A percentile compares a stretch with the other conserved stretches of the same genome.
phyloP scores from a whole-genome alignment of 2,329 filamentous ascomycete species.

The Aureobasidium sp. region DNA sequence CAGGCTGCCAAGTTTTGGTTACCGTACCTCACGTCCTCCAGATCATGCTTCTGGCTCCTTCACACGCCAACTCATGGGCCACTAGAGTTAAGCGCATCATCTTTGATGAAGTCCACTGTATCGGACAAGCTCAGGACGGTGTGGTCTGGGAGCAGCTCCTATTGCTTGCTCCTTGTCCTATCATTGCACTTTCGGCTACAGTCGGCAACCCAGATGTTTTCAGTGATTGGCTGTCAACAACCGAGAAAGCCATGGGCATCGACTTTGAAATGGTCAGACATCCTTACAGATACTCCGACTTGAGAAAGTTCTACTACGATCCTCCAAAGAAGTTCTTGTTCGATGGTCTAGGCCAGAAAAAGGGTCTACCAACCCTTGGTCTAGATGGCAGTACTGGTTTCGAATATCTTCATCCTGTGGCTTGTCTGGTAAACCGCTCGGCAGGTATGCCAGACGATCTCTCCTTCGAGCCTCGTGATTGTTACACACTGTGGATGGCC shows the following conservation, averaged over 20 bases:
- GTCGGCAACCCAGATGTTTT: conserved; percentile 70
- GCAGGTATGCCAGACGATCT: conserved; percentile 62
- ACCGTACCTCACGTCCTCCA: conserved; percentile 74
- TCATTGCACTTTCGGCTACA: conserved; percentile 73
- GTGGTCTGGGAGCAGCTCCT: conserved; percentile 73
- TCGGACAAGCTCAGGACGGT: conserved; percentile 69
- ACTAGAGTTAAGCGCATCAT: conserved; percentile 66
- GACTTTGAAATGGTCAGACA: conserved; percentile 64
- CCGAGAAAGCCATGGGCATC: conserved; percentile 57
- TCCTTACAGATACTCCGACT: conserved; percentile 63
- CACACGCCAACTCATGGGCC: conserved; percentile 62
- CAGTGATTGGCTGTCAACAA: conserved; percentile 57
- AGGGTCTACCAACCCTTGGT: conserved; percentile 37
- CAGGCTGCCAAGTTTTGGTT: conserved; percentile 66
- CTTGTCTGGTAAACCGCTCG: conserved; percentile 53
- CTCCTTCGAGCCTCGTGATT: conserved; percentile 64
- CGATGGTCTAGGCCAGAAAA: conserved; percentile 41
- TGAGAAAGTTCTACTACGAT: conserved; percentile 66
- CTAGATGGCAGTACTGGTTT: conserved; percentile 47
- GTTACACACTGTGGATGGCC: conserved; percentile 56
- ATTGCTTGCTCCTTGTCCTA: conserved; percentile 65
- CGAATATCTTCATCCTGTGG: conserved; percentile 59
- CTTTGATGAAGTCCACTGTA: conserved; percentile 77
- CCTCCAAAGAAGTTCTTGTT: conserved; percentile 47
- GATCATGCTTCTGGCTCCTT: conserved; percentile 64